Base-by-base conservation (phyloP, 2,329 filamentous ascomycete genomes). In the Bipolaris bicolor region DNA sequence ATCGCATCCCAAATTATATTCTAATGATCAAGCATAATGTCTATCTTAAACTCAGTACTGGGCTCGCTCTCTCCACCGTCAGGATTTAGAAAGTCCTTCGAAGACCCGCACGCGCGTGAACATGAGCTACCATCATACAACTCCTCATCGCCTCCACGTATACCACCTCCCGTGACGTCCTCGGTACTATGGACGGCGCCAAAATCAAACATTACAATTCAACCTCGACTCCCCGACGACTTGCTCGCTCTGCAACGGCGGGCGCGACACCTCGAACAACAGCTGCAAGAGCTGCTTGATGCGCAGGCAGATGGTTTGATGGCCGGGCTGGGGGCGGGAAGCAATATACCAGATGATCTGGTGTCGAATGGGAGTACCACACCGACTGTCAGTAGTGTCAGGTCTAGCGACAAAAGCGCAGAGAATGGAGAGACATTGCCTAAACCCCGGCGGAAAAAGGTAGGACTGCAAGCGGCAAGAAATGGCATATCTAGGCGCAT, bases 401-500 rank as follows among this genome's bases (percentile, higher is more conserved):
- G 71, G 26, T 71, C 76, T 7, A 67, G 72, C n/a, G 71, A 68
- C 29, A 63, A 63, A 47, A 65, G 54, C 36, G 48, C 50, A 3
- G 67, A 70, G 13, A 65, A 61, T 31, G 62, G 65, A 15, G 60
- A 61, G 10, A 52, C 61, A 34, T 57, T 46, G n/a, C 49, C 51
- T 41, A 58, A 49, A n/a, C 45, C 56, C 7, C 52, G 60, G 77
- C 88, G 44, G 87, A 81, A 81, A 53, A 84, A 82, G 34, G 72
- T 85, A 7, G 83, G 87, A 0, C 79, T 92, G 13, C 81, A 82
- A 26, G 82, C 83, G 16, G 88, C 89, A 1, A 82, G 90, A n/a
- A 81, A 82, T 26, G 88, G 87, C 0, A 82, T 94, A 7, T 81
- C 84, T 15, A 82, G 81, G 48, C 83, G 85, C 47, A 89, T 93